Base-by-base conservation (phyloP, 2,329 filamentous ascomycete species). In the Fonsecaea nubica region DNA sequence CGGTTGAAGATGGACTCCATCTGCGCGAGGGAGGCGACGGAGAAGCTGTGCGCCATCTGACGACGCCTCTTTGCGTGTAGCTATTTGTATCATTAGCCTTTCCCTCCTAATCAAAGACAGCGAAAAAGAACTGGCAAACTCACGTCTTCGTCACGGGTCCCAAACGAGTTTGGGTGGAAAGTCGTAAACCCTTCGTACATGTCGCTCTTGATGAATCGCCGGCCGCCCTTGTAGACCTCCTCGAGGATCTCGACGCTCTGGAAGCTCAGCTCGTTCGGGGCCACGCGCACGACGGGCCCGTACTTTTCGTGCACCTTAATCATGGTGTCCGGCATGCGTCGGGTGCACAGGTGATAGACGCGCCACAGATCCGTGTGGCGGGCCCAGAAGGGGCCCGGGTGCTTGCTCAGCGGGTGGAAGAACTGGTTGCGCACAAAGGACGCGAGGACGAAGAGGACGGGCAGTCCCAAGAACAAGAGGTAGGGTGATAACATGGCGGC, bases 231-330 rank as follows among this genome's bases (percentile, higher is more conserved):
- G 56, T 75, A 77, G 25, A 92, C 81, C 0, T 84, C 83, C 53
- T 84, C 71, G 30, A 80, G 79, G 0, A 86, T 84, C 48, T 86
- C 83, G 3, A 89, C 79, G 65, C 84, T 86, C 73, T 89, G 88
- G 33, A 84, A 73, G 0, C 82, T 82, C 7, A 84, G 76, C 73
- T 84, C 82, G 69, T 68, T 65, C 12, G 67, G 67, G 13, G 61
- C 67, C 48, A 64, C 56, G 2, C 67, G 65, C 4, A 69, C 67
- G 12, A 69, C 45, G 3, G 54, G 58, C n/a, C 67, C 67, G 36
- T 69, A 68, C 48, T 65, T 59, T 25, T 65, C 58, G 57, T 69
- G 67, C 25, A 63, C 25, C 36, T 59, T 42, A 68, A 48, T 67
- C 68, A 33, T 78, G 75, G 2, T 77, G 73, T 56, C 74, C 73